These are phyloP conservation scores for Cylindrotheca closterium DNA, from an alignment of 108 stramenopile genomes.

Conservation along the genomic window DNA sequence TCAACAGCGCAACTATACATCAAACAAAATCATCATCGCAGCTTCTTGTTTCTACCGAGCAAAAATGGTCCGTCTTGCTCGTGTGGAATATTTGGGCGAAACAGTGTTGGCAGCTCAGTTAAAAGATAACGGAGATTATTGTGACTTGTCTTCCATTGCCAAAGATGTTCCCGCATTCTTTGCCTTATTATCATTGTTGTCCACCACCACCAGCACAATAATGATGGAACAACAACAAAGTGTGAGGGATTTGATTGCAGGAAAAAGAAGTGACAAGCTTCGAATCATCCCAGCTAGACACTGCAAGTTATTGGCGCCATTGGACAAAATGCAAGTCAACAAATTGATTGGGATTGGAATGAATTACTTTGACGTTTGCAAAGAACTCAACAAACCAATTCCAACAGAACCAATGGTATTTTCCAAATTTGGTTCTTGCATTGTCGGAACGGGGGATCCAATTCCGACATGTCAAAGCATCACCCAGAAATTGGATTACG, in stretches of 20 bases:
- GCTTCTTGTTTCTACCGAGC: no score
- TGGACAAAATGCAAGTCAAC: conserved; percentile 40
- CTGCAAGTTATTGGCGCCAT: conserved; percentile 32
- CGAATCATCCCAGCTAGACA: conserved; percentile 18
- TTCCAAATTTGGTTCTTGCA: conserved; percentile 47
- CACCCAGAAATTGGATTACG: conserved; percentile 59
- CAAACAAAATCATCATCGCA: no score
- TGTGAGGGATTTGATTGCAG: neutral
- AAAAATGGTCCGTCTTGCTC: conserved; percentile 36
- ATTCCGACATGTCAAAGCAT: conserved; percentile 26
- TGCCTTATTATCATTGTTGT: conserved; percentile 13
- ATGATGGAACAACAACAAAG: conserved; percentile 9
- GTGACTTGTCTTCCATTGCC: conserved; percentile 43
- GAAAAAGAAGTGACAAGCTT: neutral
- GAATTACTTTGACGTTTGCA: conserved; percentile 64
- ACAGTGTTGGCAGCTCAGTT: conserved; percentile 14
- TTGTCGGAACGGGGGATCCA: conserved; percentile 40
- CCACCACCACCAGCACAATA: conserved; percentile 31
- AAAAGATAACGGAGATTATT: conserved; percentile 20
- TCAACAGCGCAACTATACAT: no score
- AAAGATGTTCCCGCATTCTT: conserved; percentile 37
- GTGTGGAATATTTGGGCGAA: conserved; percentile 10
- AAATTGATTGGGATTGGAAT: conserved; percentile 68
- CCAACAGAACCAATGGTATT: conserved; percentile 60
- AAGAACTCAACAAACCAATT: conserved; percentile 45